These are phyloP conservation scores for Paxillus involutus DNA, from an alignment of 768 basidiomycete genomes.

Conservation along the genomic window DNA sequence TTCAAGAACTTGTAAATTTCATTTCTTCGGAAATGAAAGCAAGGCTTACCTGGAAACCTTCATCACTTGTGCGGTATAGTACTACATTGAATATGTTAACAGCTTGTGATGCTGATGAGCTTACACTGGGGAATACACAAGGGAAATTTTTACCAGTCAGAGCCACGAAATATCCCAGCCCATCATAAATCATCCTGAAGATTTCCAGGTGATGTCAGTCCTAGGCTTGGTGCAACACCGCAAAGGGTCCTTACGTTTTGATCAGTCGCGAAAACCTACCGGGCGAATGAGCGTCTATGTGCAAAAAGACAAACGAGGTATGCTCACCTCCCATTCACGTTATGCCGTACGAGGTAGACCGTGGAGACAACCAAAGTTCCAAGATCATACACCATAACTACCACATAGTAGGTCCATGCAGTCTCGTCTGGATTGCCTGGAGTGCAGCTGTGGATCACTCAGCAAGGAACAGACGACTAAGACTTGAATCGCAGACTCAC, in stretches of 20 bases:
- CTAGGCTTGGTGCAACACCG: not conserved
- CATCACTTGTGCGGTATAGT: conserved; percentile 41
- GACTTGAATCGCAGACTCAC: conserved; percentile 19
- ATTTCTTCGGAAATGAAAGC: conserved; percentile 8
- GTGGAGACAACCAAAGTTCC: conserved; percentile 50
- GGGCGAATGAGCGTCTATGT: conserved; percentile 3
- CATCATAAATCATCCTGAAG: conserved; percentile 65
- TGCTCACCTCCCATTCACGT: conserved; percentile 24
- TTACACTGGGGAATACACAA: not conserved
- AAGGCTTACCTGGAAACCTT: conserved; percentile 43
- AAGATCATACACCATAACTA: conserved; percentile 59
- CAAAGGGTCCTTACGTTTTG: conserved; percentile 20
- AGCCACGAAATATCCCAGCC: conserved; percentile 58
- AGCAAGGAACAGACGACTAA: not conserved
- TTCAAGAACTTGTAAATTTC: not conserved
- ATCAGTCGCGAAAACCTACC: conserved; percentile 26
- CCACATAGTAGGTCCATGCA: conserved; percentile 59
- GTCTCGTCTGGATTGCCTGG: conserved; percentile 29
- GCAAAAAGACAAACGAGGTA: not conserved
- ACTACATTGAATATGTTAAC: conserved; percentile 53
- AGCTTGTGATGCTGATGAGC: conserved; percentile 27
- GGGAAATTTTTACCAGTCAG: conserved; percentile 44
- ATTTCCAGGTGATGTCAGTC: conserved; percentile 4
- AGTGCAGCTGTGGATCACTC: conserved; percentile 44
- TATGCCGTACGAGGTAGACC: conserved; percentile 47